These are phyloP conservation scores for Alternaria arbusti DNA, from an alignment of 2,329 filamentous ascomycete genomes.

Conservation along the genomic window DNA sequence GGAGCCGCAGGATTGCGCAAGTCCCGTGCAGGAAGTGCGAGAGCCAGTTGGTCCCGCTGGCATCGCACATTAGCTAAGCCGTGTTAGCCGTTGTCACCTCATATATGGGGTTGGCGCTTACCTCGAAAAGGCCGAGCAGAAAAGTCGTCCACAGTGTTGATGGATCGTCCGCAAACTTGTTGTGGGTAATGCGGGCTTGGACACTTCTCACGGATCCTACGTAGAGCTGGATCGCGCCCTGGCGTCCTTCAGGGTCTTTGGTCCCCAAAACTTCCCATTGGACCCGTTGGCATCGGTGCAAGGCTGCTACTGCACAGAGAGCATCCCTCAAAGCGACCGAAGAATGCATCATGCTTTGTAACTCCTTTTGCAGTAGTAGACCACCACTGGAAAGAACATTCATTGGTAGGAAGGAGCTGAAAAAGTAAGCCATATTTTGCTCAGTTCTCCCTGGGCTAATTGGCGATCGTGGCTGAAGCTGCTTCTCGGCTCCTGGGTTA, in stretches of 20 bases:
- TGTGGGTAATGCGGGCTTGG: conserved; percentile 15
- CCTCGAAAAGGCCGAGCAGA: conserved; percentile 34
- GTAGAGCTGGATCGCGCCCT: conserved; percentile 23
- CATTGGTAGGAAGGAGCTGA: conserved; percentile 29
- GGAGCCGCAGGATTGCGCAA: conserved; percentile 31
- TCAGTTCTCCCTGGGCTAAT: conserved; percentile 1
- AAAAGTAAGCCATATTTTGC: conserved; percentile 28
- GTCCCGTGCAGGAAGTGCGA: conserved; percentile 38
- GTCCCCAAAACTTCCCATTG: conserved; percentile 1
- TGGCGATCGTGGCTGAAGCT: neutral
- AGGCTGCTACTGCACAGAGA: conserved; percentile 24
- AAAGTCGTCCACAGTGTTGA: conserved; percentile 36
- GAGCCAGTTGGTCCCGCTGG: conserved; percentile 33
- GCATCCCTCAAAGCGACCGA: conserved; percentile 27
- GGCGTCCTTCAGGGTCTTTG: neutral
- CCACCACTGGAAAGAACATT: conserved; percentile 21
- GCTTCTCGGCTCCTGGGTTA: neutral
- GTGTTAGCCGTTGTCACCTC: neutral
- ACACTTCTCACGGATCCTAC: conserved; percentile 21
- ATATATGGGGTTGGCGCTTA: neutral
- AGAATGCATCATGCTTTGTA: conserved; percentile 15
- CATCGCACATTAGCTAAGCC: conserved; percentile 35
- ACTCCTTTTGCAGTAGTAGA: conserved; percentile 9
- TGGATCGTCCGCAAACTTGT: conserved; percentile 16
- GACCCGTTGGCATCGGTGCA: conserved; percentile 12